A percentile compares a stretch with the other conserved stretches of the same genome.
Evolutionary conservation across 2,329 filamentous ascomycete species (phyloP).

Genomic region (Ascomycota sp.): DNA sequence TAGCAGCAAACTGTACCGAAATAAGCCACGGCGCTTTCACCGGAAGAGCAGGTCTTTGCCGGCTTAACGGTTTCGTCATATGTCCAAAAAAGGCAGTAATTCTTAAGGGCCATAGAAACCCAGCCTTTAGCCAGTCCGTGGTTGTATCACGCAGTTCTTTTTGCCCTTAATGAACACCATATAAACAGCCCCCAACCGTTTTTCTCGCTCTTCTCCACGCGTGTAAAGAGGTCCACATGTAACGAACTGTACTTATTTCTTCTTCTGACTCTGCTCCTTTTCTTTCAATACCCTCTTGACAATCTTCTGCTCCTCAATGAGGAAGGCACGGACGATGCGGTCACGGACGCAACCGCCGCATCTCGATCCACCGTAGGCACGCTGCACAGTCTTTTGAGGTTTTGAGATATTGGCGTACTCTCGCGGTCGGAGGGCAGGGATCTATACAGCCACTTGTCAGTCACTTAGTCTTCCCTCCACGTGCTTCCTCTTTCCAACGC

Average conservation of each 20-base stretch:
- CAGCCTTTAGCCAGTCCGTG: slow-evolving; percentile 15
- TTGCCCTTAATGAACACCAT: slow-evolving; percentile 32
- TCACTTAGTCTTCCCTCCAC: background rate
- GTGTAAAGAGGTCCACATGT: slow-evolving; percentile 13
- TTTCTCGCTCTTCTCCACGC: slow-evolving; percentile 13
- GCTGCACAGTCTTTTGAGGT: slow-evolving; percentile 98
- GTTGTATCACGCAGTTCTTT: slow-evolving; percentile 28
- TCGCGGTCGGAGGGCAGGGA: slow-evolving; percentile 92
- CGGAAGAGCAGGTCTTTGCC: slow-evolving; percentile 2
- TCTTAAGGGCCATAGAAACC: slow-evolving; percentile 24
- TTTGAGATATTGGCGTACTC: slow-evolving; percentile 95
- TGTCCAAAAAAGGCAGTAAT: slow-evolving; percentile 22
- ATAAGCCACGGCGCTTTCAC: too few species aligned
- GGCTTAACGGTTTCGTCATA: slow-evolving; percentile 21
- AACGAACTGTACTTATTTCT: slow-evolving; percentile 37
- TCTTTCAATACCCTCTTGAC: slow-evolving; percentile 99
- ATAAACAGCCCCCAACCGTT: slow-evolving; percentile 19
- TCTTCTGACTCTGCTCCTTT: slow-evolving; percentile 57
- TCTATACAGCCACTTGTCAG: slow-evolving; percentile 23
- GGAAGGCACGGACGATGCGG: slow-evolving; percentile 91
- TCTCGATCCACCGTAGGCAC: slow-evolving; percentile 94
- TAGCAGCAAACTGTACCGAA: too few species aligned
- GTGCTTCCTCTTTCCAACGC: background rate
- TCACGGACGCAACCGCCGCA: slow-evolving; percentile 98
- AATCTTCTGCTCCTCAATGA: slow-evolving; percentile 99